Percentiles rank a stretch among this genome's conserved stretches.
Evolutionary conservation across 352 stramenopile genomes (phyloP).

Genomic region (Elongisporangium senticosum): DNA sequence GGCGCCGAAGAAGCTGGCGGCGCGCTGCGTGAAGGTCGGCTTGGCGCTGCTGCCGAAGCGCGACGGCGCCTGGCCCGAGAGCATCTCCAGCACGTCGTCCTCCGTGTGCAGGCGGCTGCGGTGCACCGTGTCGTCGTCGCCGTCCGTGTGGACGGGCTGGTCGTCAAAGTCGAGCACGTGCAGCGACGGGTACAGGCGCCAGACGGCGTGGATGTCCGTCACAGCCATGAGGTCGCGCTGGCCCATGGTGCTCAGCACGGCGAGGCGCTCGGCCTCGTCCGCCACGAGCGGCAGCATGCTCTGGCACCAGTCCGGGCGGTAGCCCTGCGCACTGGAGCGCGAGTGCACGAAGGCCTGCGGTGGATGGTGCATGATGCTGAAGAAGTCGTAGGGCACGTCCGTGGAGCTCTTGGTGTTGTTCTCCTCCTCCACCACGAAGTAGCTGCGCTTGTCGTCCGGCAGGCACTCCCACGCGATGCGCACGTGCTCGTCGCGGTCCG

Average conservation of each 20-base stretch:
- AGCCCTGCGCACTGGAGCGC: not conserved
- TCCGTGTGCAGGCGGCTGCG: slow-evolving; percentile 60
- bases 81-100: slow-evolving; percentile 24
- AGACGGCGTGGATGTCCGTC: slow-evolving; percentile 73
- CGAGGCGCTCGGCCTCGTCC: slow-evolving; percentile 36
- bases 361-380: slow-evolving; percentile 83
- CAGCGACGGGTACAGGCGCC: slow-evolving; percentile 60
- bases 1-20: slow-evolving; percentile 59
- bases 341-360: slow-evolving; percentile 62
- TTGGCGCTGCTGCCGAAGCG: not conserved
- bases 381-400: slow-evolving; percentile 66
- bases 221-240: slow-evolving; percentile 66
- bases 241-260: slow-evolving; percentile 61
- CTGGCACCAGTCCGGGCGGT: slow-evolving; percentile 45
- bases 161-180: slow-evolving; percentile 10
- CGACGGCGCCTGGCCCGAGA: not conserved
- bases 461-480: slow-evolving; percentile 80
- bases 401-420: slow-evolving; percentile 7
- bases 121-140: slow-evolving; percentile 22
- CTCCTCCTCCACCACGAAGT: slow-evolving; percentile 61
- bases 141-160: not conserved
- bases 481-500: slow-evolving; percentile 71
- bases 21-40: slow-evolving; percentile 33
- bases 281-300: slow-evolving; percentile 60
- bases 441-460: slow-evolving; percentile 49